Conservation (phyloP, 2,329 filamentous ascomycete genomes). For the Neopestalotiopsis clavispora region DNA sequence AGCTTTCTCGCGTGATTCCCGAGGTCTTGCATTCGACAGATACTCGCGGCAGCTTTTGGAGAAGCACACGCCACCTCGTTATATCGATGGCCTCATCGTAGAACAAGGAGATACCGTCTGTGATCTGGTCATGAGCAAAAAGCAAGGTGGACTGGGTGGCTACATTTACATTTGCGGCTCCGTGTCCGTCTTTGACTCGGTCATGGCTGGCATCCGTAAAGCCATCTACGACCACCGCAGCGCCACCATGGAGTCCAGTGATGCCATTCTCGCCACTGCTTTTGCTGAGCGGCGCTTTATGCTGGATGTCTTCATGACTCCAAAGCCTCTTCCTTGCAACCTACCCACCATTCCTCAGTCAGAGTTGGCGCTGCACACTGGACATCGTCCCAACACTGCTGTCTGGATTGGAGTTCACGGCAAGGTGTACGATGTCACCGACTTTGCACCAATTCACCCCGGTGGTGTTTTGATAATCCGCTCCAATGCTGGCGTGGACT, state of each 20-base stretch:
- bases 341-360: conserved; percentile 55
- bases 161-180: conserved; percentile 56
- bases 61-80: conserved; percentile 52
- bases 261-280: conserved; percentile 54
- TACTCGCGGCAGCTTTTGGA: conserved; percentile 49
- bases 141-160: conserved; percentile 54
- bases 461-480: conserved; percentile 58
- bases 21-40: conserved; percentile 51
- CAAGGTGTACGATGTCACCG: conserved; percentile 57
- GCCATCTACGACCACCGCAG: conserved; percentile 59
- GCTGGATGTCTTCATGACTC: conserved; percentile 63
- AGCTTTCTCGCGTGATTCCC: conserved; percentile 55
- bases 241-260: conserved; percentile 55
- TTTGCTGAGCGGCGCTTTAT: conserved; percentile 62
- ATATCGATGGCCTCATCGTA: conserved; percentile 56
- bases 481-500: conserved; percentile 60
- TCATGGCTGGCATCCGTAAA: conserved; percentile 60
- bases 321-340: conserved; percentile 55
- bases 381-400: conserved; percentile 49
- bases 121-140: conserved; percentile 62
- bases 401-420: conserved; percentile 60
- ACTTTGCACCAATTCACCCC: conserved; percentile 58
- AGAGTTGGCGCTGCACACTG: conserved; percentile 54
- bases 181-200: conserved; percentile 55
- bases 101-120: conserved; percentile 56